These are phyloP conservation scores for Exophiala sp. DNA, from an alignment of 2,329 filamentous ascomycete genomes.

Conservation along the genomic window DNA sequence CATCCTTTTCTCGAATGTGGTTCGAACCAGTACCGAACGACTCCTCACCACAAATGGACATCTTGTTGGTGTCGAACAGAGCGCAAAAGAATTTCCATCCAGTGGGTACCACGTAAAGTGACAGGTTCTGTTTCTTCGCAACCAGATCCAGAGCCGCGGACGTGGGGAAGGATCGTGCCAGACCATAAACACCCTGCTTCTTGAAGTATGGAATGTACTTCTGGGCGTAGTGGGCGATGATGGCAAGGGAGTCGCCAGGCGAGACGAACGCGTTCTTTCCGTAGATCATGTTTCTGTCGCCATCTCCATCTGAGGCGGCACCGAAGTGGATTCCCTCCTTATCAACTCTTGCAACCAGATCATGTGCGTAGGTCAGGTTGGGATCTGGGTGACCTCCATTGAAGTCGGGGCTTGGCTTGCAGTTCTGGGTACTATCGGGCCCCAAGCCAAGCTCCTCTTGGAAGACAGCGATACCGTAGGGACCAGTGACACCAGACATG, in stretches of 20 bases:
- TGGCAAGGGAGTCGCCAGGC: constrained; percentile 93
- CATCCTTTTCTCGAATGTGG: constrained; percentile 99
- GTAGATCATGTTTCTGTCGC: constrained; percentile 99
- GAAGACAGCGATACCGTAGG: constrained; percentile 93
- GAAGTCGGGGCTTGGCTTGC: constrained; percentile 87
- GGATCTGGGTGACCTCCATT: constrained; percentile 96
- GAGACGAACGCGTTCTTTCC: constrained; percentile 95
- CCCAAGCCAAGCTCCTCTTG: constrained; percentile 85
- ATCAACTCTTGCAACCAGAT: constrained; percentile 89
- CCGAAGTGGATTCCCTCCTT: constrained; percentile 90
- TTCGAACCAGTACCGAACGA: constrained; percentile 97
- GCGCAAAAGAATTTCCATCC: constrained; percentile 99
- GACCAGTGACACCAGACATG: constrained; percentile 89
- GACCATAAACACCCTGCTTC: constrained; percentile 91
- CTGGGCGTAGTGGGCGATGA: constrained; percentile 88
- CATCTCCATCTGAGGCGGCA: constrained; percentile 92
- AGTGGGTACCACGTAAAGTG: constrained; percentile 94
- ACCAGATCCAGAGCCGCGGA: constrained; percentile 93
- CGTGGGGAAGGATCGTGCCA: constrained; percentile 96
- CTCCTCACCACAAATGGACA: constrained; percentile 98
- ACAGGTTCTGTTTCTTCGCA: constrained; percentile 85
- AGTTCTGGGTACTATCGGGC: constrained; percentile 79
- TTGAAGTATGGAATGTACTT: constrained; percentile 97
- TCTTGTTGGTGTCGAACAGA: constrained; percentile 88
- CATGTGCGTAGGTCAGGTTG: constrained; percentile 95